These are phyloP conservation scores for Guillardia theta DNA, from an alignment of 78 protist genomes.

Conservation along the genomic window DNA sequence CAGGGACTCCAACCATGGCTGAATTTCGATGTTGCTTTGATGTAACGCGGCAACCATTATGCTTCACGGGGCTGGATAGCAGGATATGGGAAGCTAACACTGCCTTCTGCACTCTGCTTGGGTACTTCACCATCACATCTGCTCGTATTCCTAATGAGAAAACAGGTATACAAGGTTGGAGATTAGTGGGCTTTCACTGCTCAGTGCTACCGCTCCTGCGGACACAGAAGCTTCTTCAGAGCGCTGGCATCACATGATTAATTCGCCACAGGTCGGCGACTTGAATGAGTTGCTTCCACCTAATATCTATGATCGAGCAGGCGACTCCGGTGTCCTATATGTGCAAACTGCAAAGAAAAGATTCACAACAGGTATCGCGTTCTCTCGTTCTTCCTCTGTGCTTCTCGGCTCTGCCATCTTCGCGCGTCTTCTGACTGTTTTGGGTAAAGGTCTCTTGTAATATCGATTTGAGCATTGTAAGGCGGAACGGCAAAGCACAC, in stretches of 20 bases:
- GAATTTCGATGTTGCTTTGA: not conserved
- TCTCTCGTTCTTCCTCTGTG: too few species aligned
- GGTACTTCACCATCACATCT: too few species aligned
- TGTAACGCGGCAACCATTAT: not conserved
- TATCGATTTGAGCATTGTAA: not conserved
- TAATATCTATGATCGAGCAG: not conserved
- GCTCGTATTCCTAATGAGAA: too few species aligned
- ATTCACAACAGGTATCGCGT: not conserved
- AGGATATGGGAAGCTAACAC: conserved; percentile 25
- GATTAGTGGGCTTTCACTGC: not conserved
- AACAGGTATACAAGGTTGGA: not conserved
- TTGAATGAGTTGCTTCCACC: not conserved
- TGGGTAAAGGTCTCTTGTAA: not conserved
- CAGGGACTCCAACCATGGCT: not conserved
- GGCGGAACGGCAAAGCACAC: not conserved
- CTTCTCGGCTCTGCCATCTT: too few species aligned
- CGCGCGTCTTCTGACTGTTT: too few species aligned
- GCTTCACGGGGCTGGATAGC: conserved; percentile 11
- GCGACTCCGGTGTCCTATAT: not conserved
- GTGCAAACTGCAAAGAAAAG: not conserved
- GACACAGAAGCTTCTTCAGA: not conserved
- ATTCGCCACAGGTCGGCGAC: not conserved
- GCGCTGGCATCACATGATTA: not conserved
- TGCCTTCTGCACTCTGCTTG: not conserved
- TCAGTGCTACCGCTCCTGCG: not conserved